Base-by-base conservation (phyloP, 371 early-diverging fungal species). In the Batkoa obscura region DNA sequence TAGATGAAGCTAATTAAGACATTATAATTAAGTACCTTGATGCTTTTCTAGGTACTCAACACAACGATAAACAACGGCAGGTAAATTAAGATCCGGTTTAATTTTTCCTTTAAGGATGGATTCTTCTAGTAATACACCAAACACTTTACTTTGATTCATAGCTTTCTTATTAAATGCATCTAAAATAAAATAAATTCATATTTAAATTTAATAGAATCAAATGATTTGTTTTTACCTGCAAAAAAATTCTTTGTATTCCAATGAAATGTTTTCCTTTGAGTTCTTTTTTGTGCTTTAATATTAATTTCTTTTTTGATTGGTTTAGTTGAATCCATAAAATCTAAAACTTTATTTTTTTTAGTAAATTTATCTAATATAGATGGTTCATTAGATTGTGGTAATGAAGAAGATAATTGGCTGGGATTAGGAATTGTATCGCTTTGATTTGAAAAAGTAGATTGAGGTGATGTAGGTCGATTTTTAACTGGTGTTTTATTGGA, bases 1-100 rank as follows among this genome's bases (percentile, higher is more conserved):
- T 33, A 37, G n/a, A n/a, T n/a, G n/a, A n/a, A n/a, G n/a, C n/a
- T n/a, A n/a, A n/a, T n/a, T n/a, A 10, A 43, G 13, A 34, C 12
- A 12, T 56, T 8, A n/a, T 30, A 13, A n/a, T 17, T 8, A 45
- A 9, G 3, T 50, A 34, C 58, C 81, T 50, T 80, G 72, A 61
- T 81, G 86, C 0, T 78, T 75, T 58, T 96, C 94, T 47, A 96
- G 67, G 58, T 84, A 96, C 67, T 96, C 94, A 55, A 96, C 89
- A 58, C 94, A 91, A 2, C 97, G 79, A 65, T 84, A 90, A 2
- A 93, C 84, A 33, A 94, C 83, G 0, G 92, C 81, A 2, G 97
- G 97, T 6, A 95, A 66, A 33, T 83, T 79, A 58, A 83, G 81
- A 12, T 75, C 74, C 33, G 85, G 88, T 34, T 75, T 74, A 13